Evolutionary conservation across 2,329 filamentous ascomycete species (phyloP), one percentile per base, ranked within the genome.

Genomic region (Alternaria solani): DNA sequence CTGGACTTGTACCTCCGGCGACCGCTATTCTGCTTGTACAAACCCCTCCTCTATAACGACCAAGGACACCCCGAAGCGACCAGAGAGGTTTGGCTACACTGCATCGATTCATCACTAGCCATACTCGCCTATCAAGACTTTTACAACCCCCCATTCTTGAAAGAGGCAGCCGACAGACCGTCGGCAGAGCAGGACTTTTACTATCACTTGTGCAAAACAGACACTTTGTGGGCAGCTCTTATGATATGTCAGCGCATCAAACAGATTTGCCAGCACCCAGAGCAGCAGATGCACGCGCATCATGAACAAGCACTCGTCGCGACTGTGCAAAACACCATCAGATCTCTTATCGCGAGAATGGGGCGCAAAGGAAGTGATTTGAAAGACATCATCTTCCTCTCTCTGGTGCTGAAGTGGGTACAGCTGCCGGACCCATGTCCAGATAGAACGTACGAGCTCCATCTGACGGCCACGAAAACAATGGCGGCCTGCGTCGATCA

Each of bases 181-280:
- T 57, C 51, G 26, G 44, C 55, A 14, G 62, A 64, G 11, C 59
- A 68, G 66, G 67, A 74, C 34, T 64, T 74, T 11, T 78, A 76
- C 61, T 68, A 72, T 28, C 51, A 56, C 1, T 59, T 71, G 32
- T 78, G 70, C 55, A 73, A 73, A 14, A 68, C 63, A 7, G 75
- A 78, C 38, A 60, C 76, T 7, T 49, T 76, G 2, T 73, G 67
- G 64, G 71, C 74, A 2, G 75, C 74, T 6, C 61, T 78, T 6
- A 67, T 64, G 20, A 54, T 76, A 14, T 78, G 75, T 53, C 69
- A 70, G 34, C 66, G 73, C 34, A 70, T 78, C 53, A 75, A 65
- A 46, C n/a, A 59, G 11, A 42, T 55, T 1, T 54, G 42, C 14
- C 55, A 56, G 32, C 28, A 44, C 9, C 26, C 41, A 11, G 25